Base-by-base conservation (phyloP, 352 stramenopile species). In the Globisporangium cystogenes region DNA sequence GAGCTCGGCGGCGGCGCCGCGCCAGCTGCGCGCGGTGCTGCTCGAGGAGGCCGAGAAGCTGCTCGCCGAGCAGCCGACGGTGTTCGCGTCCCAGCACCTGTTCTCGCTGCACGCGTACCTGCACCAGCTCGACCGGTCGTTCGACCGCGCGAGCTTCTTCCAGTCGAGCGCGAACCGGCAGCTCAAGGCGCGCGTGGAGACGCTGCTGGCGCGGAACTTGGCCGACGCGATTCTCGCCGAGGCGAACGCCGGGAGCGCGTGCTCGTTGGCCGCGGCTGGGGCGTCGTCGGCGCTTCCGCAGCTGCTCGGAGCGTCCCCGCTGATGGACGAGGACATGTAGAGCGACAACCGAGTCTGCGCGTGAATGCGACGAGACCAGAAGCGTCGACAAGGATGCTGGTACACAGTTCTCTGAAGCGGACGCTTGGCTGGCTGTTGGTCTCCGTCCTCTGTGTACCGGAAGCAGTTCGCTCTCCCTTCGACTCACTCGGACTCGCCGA, bases 71-170 rank as follows among this genome's bases (percentile, higher is more conserved):
- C 67, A 65, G 10, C 79, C 77, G 5, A 74, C 68, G 21, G 67
- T 87, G 27, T 82, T 85, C 35, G 61, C 63, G 7, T 70, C 73
- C 18, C 64, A 65, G 37, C 73, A 89, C 31, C 50, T 93, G 11
- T 86, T 84, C 55, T 72, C 69, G 2, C 53, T 90, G 12, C 71
- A 89, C 66, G 66, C 65, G 14, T 90, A 84, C 27, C 43, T 93
- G 10, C 65, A 80, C 54, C 67, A 76, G 43, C 63, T 89, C 29
- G 74, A 90, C 37, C 76, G 79, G 41, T 70, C 79, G 23, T 88
- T 93, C 62, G 74, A 87, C 42, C 55, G 57, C n/a, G 51, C 66
- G 23, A 51, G 75, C 2, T 86, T 86, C 41, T 71, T 73, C 51
- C 53, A 65, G 10, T 62, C 61, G 29, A 53, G 63, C 14, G 65